These are phyloP conservation scores for Kodamaea kakaduensis DNA, from an alignment of 805 yeast genomes.

Conservation along the genomic window DNA sequence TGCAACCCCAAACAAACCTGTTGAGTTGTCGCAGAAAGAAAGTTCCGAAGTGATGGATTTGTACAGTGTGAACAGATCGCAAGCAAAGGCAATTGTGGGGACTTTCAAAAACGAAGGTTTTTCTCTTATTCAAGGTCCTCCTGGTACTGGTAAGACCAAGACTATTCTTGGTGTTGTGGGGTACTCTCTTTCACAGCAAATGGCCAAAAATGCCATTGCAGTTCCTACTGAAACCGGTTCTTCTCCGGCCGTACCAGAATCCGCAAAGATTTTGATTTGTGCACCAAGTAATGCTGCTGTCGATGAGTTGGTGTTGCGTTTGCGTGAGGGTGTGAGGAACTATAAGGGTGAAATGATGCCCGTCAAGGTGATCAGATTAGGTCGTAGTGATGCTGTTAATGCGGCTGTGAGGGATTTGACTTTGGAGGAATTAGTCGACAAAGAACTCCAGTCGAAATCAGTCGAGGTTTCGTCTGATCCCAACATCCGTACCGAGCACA, in stretches of 20 bases:
- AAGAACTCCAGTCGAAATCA: conserved; percentile 40
- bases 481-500: conserved; percentile 47
- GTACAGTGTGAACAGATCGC: conserved; percentile 77
- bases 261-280: conserved; percentile 71
- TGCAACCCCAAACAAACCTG: conserved; percentile 57
- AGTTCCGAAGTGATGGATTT: conserved; percentile 43
- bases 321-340: conserved; percentile 65
- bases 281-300: conserved; percentile 99
- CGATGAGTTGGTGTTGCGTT: conserved; percentile 84
- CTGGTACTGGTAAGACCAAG: conserved; percentile 94
- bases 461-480: conserved; percentile 40
- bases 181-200: conserved; percentile 49
- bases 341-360: conserved; percentile 48
- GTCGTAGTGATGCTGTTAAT: conserved; percentile 85
- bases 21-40: conserved; percentile 26
- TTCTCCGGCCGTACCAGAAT: not conserved
- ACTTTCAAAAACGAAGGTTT: conserved; percentile 69
- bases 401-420: conserved; percentile 77
- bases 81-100: conserved; percentile 83
- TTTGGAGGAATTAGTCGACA: conserved; percentile 80
- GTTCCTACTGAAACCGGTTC: conserved; percentile 1
- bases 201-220: conserved; percentile 12
- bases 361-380: conserved; percentile 80
- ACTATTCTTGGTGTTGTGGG: conserved; percentile 92
- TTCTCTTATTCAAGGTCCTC: conserved; percentile 95